These are phyloP conservation scores for Leishmania aethiopica DNA, from an alignment of 208 protist species.

Conservation along the genomic window DNA sequence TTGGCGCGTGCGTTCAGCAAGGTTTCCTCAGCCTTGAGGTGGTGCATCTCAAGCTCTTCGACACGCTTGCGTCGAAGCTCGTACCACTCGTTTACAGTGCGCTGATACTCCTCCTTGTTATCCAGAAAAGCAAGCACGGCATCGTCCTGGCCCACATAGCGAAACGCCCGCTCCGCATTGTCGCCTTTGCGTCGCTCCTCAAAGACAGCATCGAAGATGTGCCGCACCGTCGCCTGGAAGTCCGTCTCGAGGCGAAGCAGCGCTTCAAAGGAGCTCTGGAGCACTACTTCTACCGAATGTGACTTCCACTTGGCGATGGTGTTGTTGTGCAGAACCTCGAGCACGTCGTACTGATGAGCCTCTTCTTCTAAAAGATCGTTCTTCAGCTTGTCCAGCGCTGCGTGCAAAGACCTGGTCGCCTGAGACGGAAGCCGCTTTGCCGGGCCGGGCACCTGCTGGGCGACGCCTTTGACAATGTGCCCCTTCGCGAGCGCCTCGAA, in stretches of 20 bases:
- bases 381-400: constrained; percentile 43
- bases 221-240: constrained; percentile 71
- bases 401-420: constrained; percentile 29
- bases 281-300: constrained; percentile 73
- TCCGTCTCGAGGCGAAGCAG: constrained; percentile 80
- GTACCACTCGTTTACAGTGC: constrained; percentile 79
- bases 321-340: constrained; percentile 65
- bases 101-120: constrained; percentile 84
- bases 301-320: constrained; percentile 79
- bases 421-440: constrained; percentile 16
- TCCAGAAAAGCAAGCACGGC: constrained; percentile 55
- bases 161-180: constrained; percentile 13
- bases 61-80: constrained; percentile 75
- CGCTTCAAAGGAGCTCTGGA: constrained; percentile 76
- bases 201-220: constrained; percentile 70
- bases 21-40: constrained; percentile 72
- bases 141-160: constrained; percentile 37
- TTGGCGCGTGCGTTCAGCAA: constrained; percentile 50
- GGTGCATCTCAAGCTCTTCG: constrained; percentile 75
- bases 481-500: constrained; percentile 73
- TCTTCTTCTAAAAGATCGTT: constrained; percentile 75
- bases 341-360: constrained; percentile 72
- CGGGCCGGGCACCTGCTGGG: background rate
- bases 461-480: constrained; percentile 35
- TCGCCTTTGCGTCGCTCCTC: constrained; percentile 72